A percentile compares a stretch with the other conserved stretches of the same genome.
These are phyloP conservation scores for Mucor irregularis DNA, from an alignment of 371 early-diverging fungal species.

Conservation along the genomic window DNA sequence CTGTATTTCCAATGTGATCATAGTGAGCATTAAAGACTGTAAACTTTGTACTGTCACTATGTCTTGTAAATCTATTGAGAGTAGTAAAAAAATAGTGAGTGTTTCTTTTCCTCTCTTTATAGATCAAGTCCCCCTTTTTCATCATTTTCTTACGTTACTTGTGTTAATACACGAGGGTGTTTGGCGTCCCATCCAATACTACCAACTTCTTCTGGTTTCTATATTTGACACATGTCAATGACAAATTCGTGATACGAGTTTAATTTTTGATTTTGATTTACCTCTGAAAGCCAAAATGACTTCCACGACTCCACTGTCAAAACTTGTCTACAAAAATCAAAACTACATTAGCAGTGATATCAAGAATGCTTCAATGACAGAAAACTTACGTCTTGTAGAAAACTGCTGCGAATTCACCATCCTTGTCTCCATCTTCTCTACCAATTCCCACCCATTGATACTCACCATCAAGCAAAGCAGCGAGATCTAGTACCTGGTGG, in stretches of 20 bases:
- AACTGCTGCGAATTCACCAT: slow-evolving; percentile 46
- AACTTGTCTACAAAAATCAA: slow-evolving; percentile 28
- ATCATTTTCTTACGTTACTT: slow-evolving; percentile 32
- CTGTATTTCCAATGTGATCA: slow-evolving; percentile 31
- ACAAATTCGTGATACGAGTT: background rate
- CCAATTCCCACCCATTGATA: slow-evolving; percentile 55
- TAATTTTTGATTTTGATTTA: background rate
- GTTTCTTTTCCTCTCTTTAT: slow-evolving; percentile 2
- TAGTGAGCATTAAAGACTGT: slow-evolving; percentile 41
- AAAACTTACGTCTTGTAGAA: slow-evolving; percentile 43
- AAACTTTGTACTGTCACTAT: slow-evolving; percentile 21
- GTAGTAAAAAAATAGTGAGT: background rate
- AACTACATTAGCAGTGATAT: no score
- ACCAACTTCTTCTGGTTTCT: slow-evolving; percentile 40
- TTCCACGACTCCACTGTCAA: slow-evolving; percentile 31
- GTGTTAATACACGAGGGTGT: slow-evolving; percentile 40
- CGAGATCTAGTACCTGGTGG: slow-evolving; percentile 52
- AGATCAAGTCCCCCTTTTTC: background rate
- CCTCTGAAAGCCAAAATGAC: slow-evolving; percentile 49
- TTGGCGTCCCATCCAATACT: slow-evolving; percentile 47
- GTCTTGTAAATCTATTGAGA: slow-evolving; percentile 27
- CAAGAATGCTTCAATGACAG: no score
- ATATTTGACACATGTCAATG: background rate
- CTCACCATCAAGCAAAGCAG: slow-evolving; percentile 39
- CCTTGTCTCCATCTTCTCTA: slow-evolving; percentile 46